phyloP scores from a whole-genome alignment of 768 basidiomycete species.

The Tylopilus sp. region DNA sequence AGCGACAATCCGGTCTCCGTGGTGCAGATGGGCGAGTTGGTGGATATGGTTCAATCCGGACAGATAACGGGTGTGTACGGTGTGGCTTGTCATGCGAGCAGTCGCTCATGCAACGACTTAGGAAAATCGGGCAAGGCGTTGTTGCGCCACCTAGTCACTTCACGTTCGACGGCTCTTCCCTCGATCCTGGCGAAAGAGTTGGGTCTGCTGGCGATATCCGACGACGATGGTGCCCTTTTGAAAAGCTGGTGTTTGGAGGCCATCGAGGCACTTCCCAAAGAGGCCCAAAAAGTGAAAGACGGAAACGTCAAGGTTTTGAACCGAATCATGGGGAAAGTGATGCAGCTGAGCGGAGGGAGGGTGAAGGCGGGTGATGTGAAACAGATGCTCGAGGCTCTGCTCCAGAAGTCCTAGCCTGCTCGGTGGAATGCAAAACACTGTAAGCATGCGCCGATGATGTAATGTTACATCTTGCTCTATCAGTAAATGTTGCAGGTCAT shows the following conservation, averaged over 20 bases:
- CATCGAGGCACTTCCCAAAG: slow-evolving; percentile 61
- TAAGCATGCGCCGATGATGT: not conserved
- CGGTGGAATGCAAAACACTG: not conserved
- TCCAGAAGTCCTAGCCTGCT: slow-evolving; percentile 19
- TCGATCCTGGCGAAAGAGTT: slow-evolving; percentile 47
- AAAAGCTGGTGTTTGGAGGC: slow-evolving; percentile 57
- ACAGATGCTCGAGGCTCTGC: slow-evolving; percentile 46
- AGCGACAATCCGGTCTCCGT: slow-evolving; percentile 56
- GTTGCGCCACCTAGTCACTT: slow-evolving; percentile 64
- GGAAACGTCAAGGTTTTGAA: slow-evolving; percentile 78
- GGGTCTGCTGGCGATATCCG: slow-evolving; percentile 41
- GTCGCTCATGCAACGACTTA: slow-evolving; percentile 25
- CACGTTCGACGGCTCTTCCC: slow-evolving; percentile 35
- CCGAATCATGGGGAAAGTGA: slow-evolving; percentile 50
- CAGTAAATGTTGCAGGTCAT: not conserved
- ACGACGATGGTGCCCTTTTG: slow-evolving; percentile 38
- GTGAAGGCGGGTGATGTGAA: slow-evolving; percentile 68
- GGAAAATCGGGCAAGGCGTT: slow-evolving; percentile 78
- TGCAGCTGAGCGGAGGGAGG: slow-evolving; percentile 73
- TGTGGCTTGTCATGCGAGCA: not conserved
- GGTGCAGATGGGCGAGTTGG: slow-evolving; percentile 67
- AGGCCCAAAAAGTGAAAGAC: slow-evolving; percentile 57
- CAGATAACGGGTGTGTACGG: slow-evolving; percentile 60
- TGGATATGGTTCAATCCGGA: slow-evolving; percentile 67
- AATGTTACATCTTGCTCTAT: not conserved